phyloP scores from a whole-genome alignment of 805 yeast genomes.

The Pichia gijzeniarum region DNA sequence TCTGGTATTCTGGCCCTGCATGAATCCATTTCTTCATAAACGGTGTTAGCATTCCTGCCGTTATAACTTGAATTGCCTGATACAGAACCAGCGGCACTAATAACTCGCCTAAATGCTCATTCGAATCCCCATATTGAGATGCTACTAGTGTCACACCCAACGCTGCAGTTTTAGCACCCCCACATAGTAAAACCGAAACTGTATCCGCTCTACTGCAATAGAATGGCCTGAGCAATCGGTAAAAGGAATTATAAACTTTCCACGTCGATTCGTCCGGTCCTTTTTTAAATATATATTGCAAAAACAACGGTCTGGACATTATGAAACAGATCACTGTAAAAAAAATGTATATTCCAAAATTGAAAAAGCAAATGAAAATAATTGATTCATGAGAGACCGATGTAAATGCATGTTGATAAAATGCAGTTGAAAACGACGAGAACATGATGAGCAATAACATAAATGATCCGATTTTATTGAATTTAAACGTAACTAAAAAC shows the following conservation, averaged over 20 bases:
- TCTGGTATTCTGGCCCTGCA: conserved; percentile 4
- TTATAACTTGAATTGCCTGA: conserved; percentile 78
- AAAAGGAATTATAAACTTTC: conserved; percentile 37
- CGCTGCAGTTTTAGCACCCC: conserved; percentile 91
- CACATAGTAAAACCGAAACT: conserved; percentile 74
- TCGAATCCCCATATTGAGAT: conserved; percentile 51
- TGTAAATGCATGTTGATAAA: conserved; percentile 71
- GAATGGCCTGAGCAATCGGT: conserved; percentile 49
- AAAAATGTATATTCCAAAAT: conserved; percentile 67
- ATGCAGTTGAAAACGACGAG: conserved; percentile 73
- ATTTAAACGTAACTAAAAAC: conserved; percentile 47
- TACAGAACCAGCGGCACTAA: conserved; percentile 78
- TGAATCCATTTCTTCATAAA: conserved; percentile 46
- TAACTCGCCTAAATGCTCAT: conserved; percentile 57
- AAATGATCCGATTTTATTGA: conserved; percentile 68
- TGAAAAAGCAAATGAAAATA: conserved; percentile 72
- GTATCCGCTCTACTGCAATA: conserved; percentile 66
- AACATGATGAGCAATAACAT: conserved; percentile 60
- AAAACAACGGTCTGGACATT: conserved; percentile 50
- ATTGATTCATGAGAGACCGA: conserved; percentile 43
- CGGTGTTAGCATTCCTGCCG: conserved; percentile 64
- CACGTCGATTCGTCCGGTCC: conserved; percentile 25
- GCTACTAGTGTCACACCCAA: conserved; percentile 76
- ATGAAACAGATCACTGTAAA: conserved; percentile 60
- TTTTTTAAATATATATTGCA: conserved; percentile 36